Conservation (phyloP, 2,329 filamentous ascomycete genomes). For the Zopfia rhizophila region DNA sequence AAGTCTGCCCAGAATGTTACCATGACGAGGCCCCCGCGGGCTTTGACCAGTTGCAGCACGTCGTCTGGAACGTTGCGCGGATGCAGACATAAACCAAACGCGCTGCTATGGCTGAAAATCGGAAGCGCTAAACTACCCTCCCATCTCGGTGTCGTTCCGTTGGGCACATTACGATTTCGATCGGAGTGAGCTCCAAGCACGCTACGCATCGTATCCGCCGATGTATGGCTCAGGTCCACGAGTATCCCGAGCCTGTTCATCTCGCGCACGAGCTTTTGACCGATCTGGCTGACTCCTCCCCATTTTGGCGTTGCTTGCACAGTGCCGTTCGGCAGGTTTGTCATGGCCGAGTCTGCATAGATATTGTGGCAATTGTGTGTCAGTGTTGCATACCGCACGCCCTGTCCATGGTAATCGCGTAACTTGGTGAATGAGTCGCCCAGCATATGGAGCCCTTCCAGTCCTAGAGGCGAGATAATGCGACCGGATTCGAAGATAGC, state of each 20-base stretch:
- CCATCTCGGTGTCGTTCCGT: no score
- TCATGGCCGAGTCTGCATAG: constrained; percentile 82
- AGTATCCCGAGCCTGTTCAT: constrained; percentile 96
- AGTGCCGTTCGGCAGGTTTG: constrained; percentile 56
- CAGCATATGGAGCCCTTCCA: constrained; percentile 86
- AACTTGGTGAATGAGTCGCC: constrained; percentile 82
- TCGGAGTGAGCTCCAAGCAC: constrained; percentile 69
- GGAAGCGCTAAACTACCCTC: constrained; percentile 78
- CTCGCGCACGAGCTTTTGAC: constrained; percentile 75
- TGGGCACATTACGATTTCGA: no score
- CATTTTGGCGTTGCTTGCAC: constrained; percentile 63
- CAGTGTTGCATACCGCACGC: constrained; percentile 85
- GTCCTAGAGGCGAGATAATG: constrained; percentile 82
- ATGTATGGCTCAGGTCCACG: constrained; percentile 84
- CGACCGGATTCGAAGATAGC: constrained; percentile 55
- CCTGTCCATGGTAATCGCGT: constrained; percentile 76
- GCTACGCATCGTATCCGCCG: constrained; percentile 82
- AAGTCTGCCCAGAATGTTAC: constrained; percentile 87
- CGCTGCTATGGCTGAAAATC: constrained; percentile 88
- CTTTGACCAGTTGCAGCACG: constrained; percentile 77
- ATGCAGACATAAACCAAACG: constrained; percentile 81
- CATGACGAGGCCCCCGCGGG: constrained; percentile 81
- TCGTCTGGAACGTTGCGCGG: constrained; percentile 89
- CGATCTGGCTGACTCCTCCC: constrained; percentile 75
- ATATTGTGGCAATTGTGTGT: constrained; percentile 93